Conservation (phyloP, 78 protist species). For the Dictyostelium capitatum region DNA sequence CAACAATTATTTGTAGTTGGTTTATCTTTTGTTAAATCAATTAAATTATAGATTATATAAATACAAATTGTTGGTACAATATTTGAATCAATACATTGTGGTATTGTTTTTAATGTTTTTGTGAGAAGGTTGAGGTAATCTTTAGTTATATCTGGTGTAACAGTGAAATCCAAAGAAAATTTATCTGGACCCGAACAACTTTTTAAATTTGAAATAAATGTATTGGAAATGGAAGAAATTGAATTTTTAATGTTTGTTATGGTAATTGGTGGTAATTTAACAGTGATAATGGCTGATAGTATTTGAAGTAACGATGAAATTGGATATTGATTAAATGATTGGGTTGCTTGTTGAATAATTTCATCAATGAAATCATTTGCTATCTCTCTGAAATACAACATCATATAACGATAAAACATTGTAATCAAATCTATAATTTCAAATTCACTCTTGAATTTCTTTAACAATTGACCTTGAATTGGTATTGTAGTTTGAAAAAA, state of each 20-base stretch:
- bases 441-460: not conserved
- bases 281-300: not conserved
- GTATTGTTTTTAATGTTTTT: slow-evolving; percentile 6
- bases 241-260: slow-evolving; percentile 18
- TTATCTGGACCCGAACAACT: not conserved
- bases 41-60: slow-evolving; percentile 52
- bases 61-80: slow-evolving; percentile 29
- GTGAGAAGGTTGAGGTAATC: slow-evolving; percentile 32
- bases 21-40: slow-evolving; percentile 28
- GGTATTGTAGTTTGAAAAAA: slow-evolving; percentile 20
- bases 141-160: slow-evolving; percentile 37
- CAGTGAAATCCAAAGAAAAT: slow-evolving; percentile 26
- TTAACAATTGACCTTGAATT: slow-evolving; percentile 4
- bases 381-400: slow-evolving; percentile 21
- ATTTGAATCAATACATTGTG: slow-evolving; percentile 55
- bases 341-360: slow-evolving; percentile 44
- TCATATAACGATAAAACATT: slow-evolving; percentile 8
- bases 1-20: slow-evolving; percentile 25
- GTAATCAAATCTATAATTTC: slow-evolving; percentile 17
- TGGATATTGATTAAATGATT: slow-evolving; percentile 26
- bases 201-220: slow-evolving; percentile 20
- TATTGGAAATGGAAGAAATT: slow-evolving; percentile 1
- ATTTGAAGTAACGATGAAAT: slow-evolving; percentile 34
- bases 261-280: not conserved
- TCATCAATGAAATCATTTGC: slow-evolving; percentile 40